phyloP scores from a whole-genome alignment of 768 basidiomycete genomes.

The Podaxis mareebaensis region DNA sequence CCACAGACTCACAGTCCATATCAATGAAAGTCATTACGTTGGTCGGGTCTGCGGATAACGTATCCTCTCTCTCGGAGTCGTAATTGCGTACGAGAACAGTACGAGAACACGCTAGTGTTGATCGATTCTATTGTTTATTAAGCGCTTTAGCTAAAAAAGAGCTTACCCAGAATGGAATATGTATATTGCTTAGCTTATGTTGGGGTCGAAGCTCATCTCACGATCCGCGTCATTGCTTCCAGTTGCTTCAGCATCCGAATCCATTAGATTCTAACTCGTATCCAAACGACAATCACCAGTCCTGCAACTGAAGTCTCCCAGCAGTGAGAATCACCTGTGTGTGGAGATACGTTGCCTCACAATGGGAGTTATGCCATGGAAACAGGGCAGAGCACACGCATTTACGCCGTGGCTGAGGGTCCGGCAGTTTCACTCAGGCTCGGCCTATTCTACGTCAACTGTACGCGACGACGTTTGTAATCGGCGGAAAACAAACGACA shows the following conservation, averaged over 20 bases:
- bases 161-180: no score
- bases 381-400: conserved; percentile 7
- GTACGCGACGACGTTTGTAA: background rate
- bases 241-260: background rate
- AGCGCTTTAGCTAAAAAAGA: background rate
- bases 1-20: background rate
- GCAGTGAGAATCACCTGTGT: background rate
- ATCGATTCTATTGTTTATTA: background rate
- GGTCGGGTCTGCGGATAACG: background rate
- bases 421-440: background rate
- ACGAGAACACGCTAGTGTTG: no score
- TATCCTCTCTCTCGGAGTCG: no score
- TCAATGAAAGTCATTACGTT: background rate
- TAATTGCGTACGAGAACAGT: no score
- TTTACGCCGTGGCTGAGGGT: background rate
- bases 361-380: conserved; percentile 11
- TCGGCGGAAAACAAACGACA: background rate
- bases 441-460: background rate
- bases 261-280: background rate
- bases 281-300: background rate
- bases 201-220: background rate
- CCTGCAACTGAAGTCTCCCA: background rate
- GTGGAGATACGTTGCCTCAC: conserved; percentile 3
- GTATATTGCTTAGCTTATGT: no score
- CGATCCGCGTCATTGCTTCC: background rate